These are phyloP conservation scores for Ophiostoma tasmaniense DNA, from an alignment of 2,329 filamentous ascomycete species.

Conservation along the genomic window DNA sequence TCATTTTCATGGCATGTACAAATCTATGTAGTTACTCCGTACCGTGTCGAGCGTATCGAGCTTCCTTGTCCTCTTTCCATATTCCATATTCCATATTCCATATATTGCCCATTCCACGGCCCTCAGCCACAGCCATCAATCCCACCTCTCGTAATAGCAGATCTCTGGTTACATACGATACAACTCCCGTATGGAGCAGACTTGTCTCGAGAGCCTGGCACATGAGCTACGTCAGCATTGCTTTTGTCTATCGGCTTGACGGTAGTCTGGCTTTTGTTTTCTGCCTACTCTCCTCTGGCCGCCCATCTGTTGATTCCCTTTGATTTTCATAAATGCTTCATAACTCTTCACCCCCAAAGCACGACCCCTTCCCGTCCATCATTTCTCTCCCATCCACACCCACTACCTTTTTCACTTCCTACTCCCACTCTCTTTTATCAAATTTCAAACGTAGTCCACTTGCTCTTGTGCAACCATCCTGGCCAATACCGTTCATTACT, in stretches of 20 bases:
- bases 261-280: neutral
- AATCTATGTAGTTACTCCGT: neutral
- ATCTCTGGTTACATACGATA: slow-evolving; percentile 3
- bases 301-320: neutral
- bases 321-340: neutral
- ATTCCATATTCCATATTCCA: neutral
- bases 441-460: neutral
- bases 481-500: neutral
- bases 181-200: neutral
- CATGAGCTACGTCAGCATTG: slow-evolving; percentile 1
- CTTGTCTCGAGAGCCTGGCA: neutral
- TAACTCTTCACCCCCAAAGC: neutral
- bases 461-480: neutral
- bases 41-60: neutral
- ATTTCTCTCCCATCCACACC: no score
- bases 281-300: neutral
- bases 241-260: neutral
- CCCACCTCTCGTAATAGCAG: neutral
- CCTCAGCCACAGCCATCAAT: neutral
- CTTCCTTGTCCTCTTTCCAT: neutral
- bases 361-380: neutral
- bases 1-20: neutral
- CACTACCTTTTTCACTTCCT: neutral
- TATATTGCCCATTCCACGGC: neutral
- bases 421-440: neutral